phyloP scores from a whole-genome alignment of 805 yeast genomes.

The Isabelozyma heimii region DNA sequence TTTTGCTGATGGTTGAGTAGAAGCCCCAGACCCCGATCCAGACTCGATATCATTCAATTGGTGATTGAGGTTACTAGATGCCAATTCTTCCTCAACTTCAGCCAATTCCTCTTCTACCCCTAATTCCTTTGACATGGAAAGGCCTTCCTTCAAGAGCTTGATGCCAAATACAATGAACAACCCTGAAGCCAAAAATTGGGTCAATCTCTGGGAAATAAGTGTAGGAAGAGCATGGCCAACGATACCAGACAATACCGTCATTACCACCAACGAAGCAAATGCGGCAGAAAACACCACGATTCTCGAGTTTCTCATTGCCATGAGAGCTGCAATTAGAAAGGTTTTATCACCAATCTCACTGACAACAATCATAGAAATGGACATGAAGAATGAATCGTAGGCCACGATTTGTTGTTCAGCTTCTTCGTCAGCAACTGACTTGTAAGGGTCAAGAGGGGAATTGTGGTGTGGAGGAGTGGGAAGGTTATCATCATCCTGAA shows the following conservation, averaged over 20 bases:
- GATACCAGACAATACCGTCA: constrained; percentile 89
- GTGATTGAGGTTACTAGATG: constrained; percentile 53
- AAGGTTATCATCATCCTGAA: constrained; percentile 25
- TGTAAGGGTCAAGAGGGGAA: constrained; percentile 17
- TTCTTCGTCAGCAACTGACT: background rate
- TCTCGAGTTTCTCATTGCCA: constrained; percentile 94
- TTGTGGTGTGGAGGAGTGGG: constrained; percentile 23
- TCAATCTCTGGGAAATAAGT: constrained; percentile 72
- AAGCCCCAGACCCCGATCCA: constrained; percentile 31
- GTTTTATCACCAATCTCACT: constrained; percentile 98
- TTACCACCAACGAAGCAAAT: constrained; percentile 75
- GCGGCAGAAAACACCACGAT: constrained; percentile 85
- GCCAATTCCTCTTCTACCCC: constrained; percentile 96
- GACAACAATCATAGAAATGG: constrained; percentile 88
- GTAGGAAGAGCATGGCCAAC: constrained; percentile 91
- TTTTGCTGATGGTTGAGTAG: constrained; percentile 5
- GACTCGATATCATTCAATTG: constrained; percentile 58
- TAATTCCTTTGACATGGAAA: constrained; percentile 70
- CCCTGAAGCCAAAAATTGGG: constrained; percentile 78
- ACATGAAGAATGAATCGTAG: constrained; percentile 65
- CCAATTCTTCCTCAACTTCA: constrained; percentile 94
- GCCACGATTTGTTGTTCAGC: constrained; percentile 12
- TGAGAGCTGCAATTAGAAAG: constrained; percentile 90
- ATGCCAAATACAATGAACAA: constrained; percentile 82
- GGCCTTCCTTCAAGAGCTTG: constrained; percentile 75